Base-by-base conservation (phyloP, 2,329 filamentous ascomycete genomes). In the Pestalotiopsis fici region DNA sequence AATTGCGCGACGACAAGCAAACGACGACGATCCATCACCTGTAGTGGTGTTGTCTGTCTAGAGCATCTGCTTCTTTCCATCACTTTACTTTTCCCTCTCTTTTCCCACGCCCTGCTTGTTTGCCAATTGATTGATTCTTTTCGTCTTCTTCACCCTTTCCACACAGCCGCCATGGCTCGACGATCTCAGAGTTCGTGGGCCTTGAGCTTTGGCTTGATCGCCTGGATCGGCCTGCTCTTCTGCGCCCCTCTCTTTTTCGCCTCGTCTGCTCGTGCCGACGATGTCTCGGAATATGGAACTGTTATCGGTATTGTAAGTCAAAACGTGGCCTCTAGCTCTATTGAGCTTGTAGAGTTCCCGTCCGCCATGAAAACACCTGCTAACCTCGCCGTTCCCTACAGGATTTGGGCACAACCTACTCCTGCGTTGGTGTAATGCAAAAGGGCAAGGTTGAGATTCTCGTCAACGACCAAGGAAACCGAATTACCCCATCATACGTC, bases 401-500 rank as follows among this genome's bases (percentile, higher is more conserved):
- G 86, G 86, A 97, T 91, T 83, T 97, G 79, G 94, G 94, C 84
- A 97, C 94, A 64, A 97, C 94, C 72, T 90, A 90, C 84, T 91
- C 89, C 77, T 97, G 94, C 83, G 94, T 97, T 76, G 94, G 93
- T 91, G 93, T 97, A 80, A 97, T 97, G 94, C 92, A 95, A 81
- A 93, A 94, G 80, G 94, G 94, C 81, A 96, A 95, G 84, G 94
- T 97, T 75, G 94, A 97, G 79, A 97, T 97, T 85, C 88, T 97
- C 75, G 93, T 93, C 83, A 97, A 97, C 87, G 94, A 97, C 83
- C 94, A 97, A 87, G 94, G 94, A 87, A 94, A 97, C 90, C 93
- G 94, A 86, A 97, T 97, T 75, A 97, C 94, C 76, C 94, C 94
- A 66, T 97, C 94, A 72, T 97, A 96, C 83, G 94, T 97, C 79